phyloP scores from a whole-genome alignment of 805 yeast genomes.

The Kuraishia borneana region DNA sequence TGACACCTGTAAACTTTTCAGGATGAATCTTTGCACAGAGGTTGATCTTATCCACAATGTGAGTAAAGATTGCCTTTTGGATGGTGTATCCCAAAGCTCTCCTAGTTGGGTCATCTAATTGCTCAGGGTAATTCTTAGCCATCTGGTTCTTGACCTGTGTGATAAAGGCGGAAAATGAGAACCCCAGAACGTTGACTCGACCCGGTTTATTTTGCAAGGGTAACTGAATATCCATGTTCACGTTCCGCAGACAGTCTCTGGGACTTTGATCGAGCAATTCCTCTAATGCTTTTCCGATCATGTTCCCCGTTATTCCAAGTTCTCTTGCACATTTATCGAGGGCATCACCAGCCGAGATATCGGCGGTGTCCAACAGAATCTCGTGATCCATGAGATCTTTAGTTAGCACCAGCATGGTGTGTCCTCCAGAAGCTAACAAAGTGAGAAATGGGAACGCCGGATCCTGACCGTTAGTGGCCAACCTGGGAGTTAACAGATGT shows the following conservation, averaged over 20 bases:
- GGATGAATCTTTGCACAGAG: constrained; percentile 31
- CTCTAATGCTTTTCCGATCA: constrained; percentile 83
- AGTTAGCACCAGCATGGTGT: constrained; percentile 76
- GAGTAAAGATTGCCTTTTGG: constrained; percentile 62
- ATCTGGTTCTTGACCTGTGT: constrained; percentile 15
- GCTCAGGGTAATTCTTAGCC: constrained; percentile 11
- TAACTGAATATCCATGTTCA: constrained; percentile 21
- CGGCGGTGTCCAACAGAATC: constrained; percentile 63
- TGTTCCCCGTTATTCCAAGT: constrained; percentile 67
- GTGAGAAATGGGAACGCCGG: constrained; percentile 65
- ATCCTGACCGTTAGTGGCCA: constrained; percentile 25
- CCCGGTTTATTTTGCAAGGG: constrained; percentile 43
- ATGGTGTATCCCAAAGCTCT: constrained; percentile 43
- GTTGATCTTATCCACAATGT: constrained; percentile 54
- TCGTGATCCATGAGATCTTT: constrained; percentile 52
- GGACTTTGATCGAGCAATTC: constrained; percentile 27
- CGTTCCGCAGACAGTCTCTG: constrained; percentile 17
- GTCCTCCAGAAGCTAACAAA: constrained; percentile 86
- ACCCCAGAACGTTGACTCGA: constrained; percentile 33
- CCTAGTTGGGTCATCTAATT: constrained; percentile 12
- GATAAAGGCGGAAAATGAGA: constrained; percentile 69
- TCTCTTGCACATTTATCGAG: constrained; percentile 87
- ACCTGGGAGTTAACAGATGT: constrained; percentile 62
- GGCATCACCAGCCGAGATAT: constrained; percentile 90
- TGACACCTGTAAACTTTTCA: constrained; percentile 29